Evolutionary conservation across 208 protist species (phyloP).

Genomic region (Naegleria gruberi): DNA sequence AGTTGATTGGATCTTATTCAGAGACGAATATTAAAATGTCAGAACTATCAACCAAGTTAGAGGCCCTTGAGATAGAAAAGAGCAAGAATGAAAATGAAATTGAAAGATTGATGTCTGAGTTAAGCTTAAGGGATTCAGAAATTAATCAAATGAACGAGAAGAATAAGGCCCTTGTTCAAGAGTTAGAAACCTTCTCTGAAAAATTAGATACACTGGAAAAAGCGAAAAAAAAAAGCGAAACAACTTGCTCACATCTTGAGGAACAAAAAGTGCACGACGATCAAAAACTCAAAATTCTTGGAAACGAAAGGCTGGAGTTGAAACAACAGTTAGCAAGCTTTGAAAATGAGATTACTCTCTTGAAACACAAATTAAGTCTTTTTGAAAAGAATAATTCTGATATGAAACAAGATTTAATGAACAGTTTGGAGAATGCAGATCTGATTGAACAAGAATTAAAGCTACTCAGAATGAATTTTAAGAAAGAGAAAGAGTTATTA

Average conservation of each 20-base stretch:
- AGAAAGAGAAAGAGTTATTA: not conserved
- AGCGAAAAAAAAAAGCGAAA: not conserved
- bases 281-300: not conserved
- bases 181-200: not conserved
- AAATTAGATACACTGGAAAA: not conserved
- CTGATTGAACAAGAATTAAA: not conserved
- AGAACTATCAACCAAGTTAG: not conserved
- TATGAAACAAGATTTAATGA: not conserved
- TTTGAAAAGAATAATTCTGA: not conserved
- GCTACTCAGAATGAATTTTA: not conserved
- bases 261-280: not conserved
- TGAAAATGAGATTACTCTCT: not conserved
- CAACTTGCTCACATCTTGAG: not conserved
- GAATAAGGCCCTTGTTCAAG: not conserved
- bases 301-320: not conserved
- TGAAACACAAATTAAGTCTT: not conserved
- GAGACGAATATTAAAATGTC: not conserved
- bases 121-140: not conserved
- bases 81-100: not conserved
- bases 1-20: not conserved
- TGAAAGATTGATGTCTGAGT: not conserved
- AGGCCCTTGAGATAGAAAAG: not conserved
- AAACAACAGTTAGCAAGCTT: not conserved
- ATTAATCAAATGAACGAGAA: not conserved
- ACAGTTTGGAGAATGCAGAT: not conserved